Base-by-base conservation (phyloP, 1,284 basidiomycete species). In the Mycena citricolor region DNA sequence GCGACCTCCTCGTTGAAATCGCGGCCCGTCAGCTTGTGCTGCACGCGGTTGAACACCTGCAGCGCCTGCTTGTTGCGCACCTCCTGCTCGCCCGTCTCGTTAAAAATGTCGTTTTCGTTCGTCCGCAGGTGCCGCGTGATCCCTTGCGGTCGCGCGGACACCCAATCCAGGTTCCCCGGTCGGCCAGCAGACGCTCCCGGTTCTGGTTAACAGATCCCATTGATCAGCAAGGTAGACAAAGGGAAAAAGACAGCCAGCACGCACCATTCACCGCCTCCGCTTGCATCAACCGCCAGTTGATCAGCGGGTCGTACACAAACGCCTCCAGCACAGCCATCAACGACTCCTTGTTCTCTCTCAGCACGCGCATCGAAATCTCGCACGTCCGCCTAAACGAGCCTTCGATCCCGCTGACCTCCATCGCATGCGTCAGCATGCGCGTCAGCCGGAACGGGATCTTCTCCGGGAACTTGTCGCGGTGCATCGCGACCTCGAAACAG, bases 371-470 rank as follows among this genome's bases (percentile, higher is more conserved):
- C 28, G 93, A 91, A 56, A 95, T 95, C 64, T 98, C 95, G 70
- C 93, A 97, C 10, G 92, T 95, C 56, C 88, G 86, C 59, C 91
- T 83, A 79, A 97, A 99, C 55, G 93, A 97, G 26, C 97, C 97
- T 61, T 97, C 92, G 57, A 99, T 95, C 12, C 97, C 95, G 65
- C 92, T 94, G 52, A 94, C 91, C 78, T 99, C 97, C 97, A 99
- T 99, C 4, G 97, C 97, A 65, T 97, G 94, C 22, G 94, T 97
- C 47, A 99, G 77, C 97, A 99, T 99, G 55, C 97, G 77, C n/a
- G 97, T 99, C 52, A 99, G 75, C 34, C 97, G 81, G 84, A 99
- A 99, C 0, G 97, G 97, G 42, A 99, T 92, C 66, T 91, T 97
- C 69, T 99, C 97, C 0, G 97, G 97, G 75, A 95, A 99, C 70